phyloP scores from a whole-genome alignment of 106 monocot species.

The Dendrobium chrysotoxum region DNA sequence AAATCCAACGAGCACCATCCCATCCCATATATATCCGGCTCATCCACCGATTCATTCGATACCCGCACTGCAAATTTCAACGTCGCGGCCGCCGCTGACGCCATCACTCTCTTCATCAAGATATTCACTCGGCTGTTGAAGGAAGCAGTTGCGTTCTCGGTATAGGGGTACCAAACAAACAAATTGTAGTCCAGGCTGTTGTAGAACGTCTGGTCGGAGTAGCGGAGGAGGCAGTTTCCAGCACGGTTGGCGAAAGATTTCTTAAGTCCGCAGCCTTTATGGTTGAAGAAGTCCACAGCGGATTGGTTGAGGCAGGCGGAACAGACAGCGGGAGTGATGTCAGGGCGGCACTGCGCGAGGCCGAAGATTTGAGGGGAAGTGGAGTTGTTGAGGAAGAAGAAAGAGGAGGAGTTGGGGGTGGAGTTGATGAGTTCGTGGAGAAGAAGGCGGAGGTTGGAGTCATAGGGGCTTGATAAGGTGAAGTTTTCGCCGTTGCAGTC shows the following conservation, averaged over 20 bases:
- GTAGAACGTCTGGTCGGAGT: neutral
- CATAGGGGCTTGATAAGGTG: constrained; percentile 2
- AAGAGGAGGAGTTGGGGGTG: neutral
- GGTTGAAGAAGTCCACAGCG: too few relatives aligned
- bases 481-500: neutral
- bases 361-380: neutral
- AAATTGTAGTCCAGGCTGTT: neutral
- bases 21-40: neutral
- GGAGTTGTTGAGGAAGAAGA: neutral
- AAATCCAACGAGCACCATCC: neutral
- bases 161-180: neutral
- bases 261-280: neutral
- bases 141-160: neutral
- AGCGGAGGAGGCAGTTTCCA: neutral
- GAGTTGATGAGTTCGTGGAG: neutral
- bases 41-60: neutral
- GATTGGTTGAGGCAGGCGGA: neutral
- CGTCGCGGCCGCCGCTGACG: neutral
- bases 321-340: neutral
- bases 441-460: neutral
- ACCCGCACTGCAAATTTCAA: neutral
- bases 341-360: constrained; percentile 8
- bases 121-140: neutral
- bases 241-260: neutral
- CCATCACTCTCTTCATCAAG: neutral